Conservation (phyloP, 352 stramenopile genomes). For the Phytophthora cryptogea region DNA sequence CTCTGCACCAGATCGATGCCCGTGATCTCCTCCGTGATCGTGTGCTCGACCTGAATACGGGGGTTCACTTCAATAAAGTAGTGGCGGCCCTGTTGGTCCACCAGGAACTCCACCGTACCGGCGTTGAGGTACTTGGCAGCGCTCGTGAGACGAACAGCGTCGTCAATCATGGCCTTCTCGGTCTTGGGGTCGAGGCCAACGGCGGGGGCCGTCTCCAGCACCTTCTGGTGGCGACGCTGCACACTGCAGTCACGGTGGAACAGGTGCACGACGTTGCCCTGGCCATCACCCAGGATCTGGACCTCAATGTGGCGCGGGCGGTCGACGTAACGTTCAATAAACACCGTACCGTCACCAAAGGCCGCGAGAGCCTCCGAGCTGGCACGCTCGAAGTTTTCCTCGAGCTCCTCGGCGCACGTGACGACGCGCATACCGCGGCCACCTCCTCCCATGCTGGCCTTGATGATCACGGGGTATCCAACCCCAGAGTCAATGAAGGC, state of each 20-base stretch:
- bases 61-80: slow-evolving; percentile 99
- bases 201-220: slow-evolving; percentile 95
- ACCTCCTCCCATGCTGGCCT: slow-evolving; percentile 97
- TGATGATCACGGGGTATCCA: slow-evolving; percentile 97
- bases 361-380: slow-evolving; percentile 86
- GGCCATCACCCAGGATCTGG: slow-evolving; percentile 95
- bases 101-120: slow-evolving; percentile 98
- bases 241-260: slow-evolving; percentile 98
- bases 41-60: slow-evolving; percentile 96
- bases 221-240: slow-evolving; percentile 98
- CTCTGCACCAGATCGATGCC: slow-evolving; percentile 97
- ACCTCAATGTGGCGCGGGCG: slow-evolving; percentile 97
- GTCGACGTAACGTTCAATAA: slow-evolving; percentile 96
- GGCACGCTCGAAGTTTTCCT: slow-evolving; percentile 87
- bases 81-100: slow-evolving; percentile 91
- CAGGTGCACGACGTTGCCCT: slow-evolving; percentile 95
- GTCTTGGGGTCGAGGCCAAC: slow-evolving; percentile 82
- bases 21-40: slow-evolving; percentile 93
- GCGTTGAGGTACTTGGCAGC: slow-evolving; percentile 95
- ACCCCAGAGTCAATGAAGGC: slow-evolving; percentile 91
- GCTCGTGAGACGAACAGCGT: slow-evolving; percentile 91
- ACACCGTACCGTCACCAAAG: slow-evolving; percentile 96
- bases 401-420: slow-evolving; percentile 78
- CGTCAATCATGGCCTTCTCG: slow-evolving; percentile 92
- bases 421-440: slow-evolving; percentile 97